Percentiles rank a stretch among this genome's conserved stretches.
phyloP scores from a whole-genome alignment of 345 rosid genomes.

The Cochlearia excelsa region DNA sequence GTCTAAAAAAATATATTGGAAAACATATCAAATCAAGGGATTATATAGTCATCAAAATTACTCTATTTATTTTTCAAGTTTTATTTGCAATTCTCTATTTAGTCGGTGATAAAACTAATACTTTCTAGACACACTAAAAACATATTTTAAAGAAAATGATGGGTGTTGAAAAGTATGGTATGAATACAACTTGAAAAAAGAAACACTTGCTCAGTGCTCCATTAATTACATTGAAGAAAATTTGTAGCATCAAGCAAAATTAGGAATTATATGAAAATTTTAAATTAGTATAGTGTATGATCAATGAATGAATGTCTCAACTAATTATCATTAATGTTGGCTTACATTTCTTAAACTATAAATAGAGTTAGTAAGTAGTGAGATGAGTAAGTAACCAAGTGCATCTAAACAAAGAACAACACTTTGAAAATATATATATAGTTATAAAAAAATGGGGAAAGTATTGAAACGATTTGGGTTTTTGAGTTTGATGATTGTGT shows the following conservation, averaged over 20 bases:
- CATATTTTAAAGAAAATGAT: too few species aligned
- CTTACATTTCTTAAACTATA: slow-evolving; percentile 11
- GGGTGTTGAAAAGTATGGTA: too few species aligned
- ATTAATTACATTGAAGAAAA: slow-evolving; percentile 7
- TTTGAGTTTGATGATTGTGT: slow-evolving; percentile 33
- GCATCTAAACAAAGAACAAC: slow-evolving; percentile 14
- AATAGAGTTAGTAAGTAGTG: slow-evolving; percentile 11
- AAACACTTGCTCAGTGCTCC: too few species aligned
- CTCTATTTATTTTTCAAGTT: too few species aligned
- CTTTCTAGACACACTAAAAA: too few species aligned
- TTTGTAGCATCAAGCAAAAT: slow-evolving; percentile 8
- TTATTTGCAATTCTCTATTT: too few species aligned
- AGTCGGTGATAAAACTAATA: too few species aligned
- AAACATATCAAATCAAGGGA: too few species aligned
- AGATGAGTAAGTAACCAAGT: slow-evolving; percentile 14
- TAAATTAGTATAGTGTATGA: slow-evolving; percentile 3
- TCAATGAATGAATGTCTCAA: slow-evolving; percentile 23
- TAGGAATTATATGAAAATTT: slow-evolving; percentile 10
- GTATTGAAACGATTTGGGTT: slow-evolving; percentile 24
- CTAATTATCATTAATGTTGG: slow-evolving; percentile 29
- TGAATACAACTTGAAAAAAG: too few species aligned
- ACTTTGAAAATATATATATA: slow-evolving; percentile 12
- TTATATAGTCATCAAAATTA: too few species aligned
- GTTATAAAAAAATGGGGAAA: slow-evolving; percentile 30
- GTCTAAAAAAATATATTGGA: too few species aligned